Evolutionary conservation across 495 filamentous ascomycete genomes (phyloP), one percentile per base, ranked within the genome.

Genomic region (Aspergillus funiculosus): DNA sequence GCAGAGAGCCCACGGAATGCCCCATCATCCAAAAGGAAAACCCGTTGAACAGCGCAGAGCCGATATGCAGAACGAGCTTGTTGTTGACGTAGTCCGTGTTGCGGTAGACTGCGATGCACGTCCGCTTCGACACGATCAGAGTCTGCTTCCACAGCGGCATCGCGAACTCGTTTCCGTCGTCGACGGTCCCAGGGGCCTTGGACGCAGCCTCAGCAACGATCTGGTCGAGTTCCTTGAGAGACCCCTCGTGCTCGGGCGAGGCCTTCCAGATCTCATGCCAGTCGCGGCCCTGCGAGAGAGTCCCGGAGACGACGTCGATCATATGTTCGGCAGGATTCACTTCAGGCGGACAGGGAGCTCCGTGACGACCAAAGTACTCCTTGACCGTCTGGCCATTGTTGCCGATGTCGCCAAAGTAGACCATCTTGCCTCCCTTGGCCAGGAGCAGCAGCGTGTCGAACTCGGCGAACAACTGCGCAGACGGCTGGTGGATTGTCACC

Each of bases 241-340:
- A 58, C 4, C 54, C 49, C 15, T 57, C 52, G 25, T 67, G 59
- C 35, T 82, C 72, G 1, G 74, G 57, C 1, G 79, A 82, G 20
- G 76, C 72, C 9, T 70, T 62, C 82, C 82, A 86, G 48, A 82
- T 71, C 26, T 79, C 66, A 51, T 77, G 71, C 82, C 82, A 86
- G 54, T 83, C 71, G 9, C 70, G 55, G 11, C 56, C 62, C 28
- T 60, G 55, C 4, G 56, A 40, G 2, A 54, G 44, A 10, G 30
- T 58, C 27, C 62, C 64, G 10, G 64, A 60, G 29, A 89, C 90
- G 39, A 86, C 84, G 56, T 94, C 87, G 26, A 96, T 73, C 85
- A 96, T 94, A 78, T 84, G 89, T 60, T 95, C 90, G 8, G 90
- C 90, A 15, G 88, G 88, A 36, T 76, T 96, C 5, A 83, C 80